phyloP scores from a whole-genome alignment of 768 basidiomycete species.

The Chiua virens region DNA sequence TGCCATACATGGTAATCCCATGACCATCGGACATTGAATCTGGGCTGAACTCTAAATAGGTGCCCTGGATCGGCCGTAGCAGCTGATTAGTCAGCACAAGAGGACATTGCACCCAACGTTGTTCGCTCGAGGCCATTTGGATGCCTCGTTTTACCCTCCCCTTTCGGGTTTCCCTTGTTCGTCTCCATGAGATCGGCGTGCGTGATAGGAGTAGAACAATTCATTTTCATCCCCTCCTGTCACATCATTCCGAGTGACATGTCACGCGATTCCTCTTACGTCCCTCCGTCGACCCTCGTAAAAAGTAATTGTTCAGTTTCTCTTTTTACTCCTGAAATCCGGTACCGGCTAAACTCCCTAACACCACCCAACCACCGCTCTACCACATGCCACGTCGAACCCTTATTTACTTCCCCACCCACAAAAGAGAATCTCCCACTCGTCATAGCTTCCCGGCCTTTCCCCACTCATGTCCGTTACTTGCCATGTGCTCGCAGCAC shows the following conservation, averaged over 20 bases:
- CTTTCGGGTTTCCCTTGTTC: neutral
- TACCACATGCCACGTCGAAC: neutral
- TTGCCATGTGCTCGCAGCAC: conserved; percentile 16
- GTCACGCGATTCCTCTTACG: neutral
- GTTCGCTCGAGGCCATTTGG: conserved; percentile 21
- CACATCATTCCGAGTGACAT: too few species aligned
- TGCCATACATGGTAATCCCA: conserved; percentile 12
- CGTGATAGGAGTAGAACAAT: conserved; percentile 20
- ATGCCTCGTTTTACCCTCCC: conserved; percentile 16
- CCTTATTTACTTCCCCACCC: too few species aligned
- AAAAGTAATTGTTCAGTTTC: neutral
- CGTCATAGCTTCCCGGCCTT: too few species aligned
- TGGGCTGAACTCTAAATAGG: conserved; percentile 23
- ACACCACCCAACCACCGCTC: conserved; percentile 1
- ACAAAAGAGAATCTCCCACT: too few species aligned
- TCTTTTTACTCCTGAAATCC: neutral
- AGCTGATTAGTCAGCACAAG: neutral
- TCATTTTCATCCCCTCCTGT: too few species aligned
- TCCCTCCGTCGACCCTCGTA: neutral
- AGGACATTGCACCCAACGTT: conserved; percentile 20
- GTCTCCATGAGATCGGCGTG: conserved; percentile 6
- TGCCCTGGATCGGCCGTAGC: conserved; percentile 6
- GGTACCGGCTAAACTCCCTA: too few species aligned
- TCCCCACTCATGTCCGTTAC: conserved; percentile 7
- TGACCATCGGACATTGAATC: conserved; percentile 29